Conservation (phyloP, 2,329 filamentous ascomycete genomes). For the Fusarium caatingaense region DNA sequence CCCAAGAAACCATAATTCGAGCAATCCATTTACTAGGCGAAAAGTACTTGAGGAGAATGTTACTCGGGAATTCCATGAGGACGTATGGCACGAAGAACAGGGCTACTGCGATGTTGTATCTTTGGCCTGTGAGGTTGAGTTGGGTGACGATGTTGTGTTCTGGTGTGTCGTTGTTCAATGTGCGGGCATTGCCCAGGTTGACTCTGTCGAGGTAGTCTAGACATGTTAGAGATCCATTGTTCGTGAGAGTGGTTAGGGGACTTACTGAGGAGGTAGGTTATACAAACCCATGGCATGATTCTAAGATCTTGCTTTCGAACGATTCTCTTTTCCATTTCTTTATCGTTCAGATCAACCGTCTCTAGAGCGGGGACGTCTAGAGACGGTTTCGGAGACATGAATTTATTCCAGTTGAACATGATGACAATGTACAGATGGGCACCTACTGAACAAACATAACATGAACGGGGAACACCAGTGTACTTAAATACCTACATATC, state of each 20-base stretch:
- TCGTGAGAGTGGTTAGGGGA: background rate
- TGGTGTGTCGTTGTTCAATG: slow-evolving; percentile 50
- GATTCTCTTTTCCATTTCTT: slow-evolving; percentile 50
- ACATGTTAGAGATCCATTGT: background rate
- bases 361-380: slow-evolving; percentile 50
- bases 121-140: slow-evolving; percentile 48
- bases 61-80: slow-evolving; percentile 50
- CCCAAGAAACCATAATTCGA: slow-evolving; percentile 59
- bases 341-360: slow-evolving; percentile 51
- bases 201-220: slow-evolving; percentile 47
- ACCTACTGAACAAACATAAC: background rate
- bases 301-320: slow-evolving; percentile 50
- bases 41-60: slow-evolving; percentile 52
- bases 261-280: slow-evolving; percentile 49
- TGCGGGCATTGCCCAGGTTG: slow-evolving; percentile 51
- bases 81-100: slow-evolving; percentile 49
- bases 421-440: background rate
- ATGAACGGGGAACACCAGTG: background rate
- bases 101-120: slow-evolving; percentile 49
- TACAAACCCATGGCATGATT: slow-evolving; percentile 50
- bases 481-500: slow-evolving; percentile 22
- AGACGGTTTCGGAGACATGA: slow-evolving; percentile 45
- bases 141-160: slow-evolving; percentile 49
- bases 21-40: slow-evolving; percentile 51
- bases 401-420: slow-evolving; percentile 39